These are phyloP conservation scores for Gremmenia infestans DNA, from an alignment of 2,329 filamentous ascomycete species.

Conservation along the genomic window DNA sequence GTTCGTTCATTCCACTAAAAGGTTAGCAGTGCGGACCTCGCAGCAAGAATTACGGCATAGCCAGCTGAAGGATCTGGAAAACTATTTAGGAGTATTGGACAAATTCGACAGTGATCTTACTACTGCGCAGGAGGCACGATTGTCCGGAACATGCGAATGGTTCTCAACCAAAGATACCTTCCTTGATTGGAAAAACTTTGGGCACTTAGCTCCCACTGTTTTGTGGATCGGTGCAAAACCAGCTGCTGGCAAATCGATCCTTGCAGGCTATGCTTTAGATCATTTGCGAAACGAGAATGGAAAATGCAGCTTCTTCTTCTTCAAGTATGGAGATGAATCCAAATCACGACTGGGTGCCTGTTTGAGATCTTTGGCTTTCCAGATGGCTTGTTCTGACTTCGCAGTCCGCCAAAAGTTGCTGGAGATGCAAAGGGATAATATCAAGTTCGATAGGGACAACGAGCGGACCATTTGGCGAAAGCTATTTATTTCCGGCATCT, in stretches of 20 bases:
- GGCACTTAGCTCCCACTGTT: constrained; percentile 1
- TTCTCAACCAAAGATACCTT: constrained; percentile 6
- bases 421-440: constrained; percentile 21
- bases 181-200: constrained; percentile 7
- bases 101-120: constrained; percentile 16
- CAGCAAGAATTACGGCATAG: constrained; percentile 9
- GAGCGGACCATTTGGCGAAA: constrained; percentile 31
- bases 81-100: constrained; percentile 17
- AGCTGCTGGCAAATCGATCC: constrained; percentile 25
- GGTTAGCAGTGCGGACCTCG: constrained; percentile 3
- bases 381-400: constrained; percentile 30
- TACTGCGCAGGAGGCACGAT: constrained; percentile 5
- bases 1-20: constrained; percentile 2
- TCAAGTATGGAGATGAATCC: constrained; percentile 18
- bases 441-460: constrained; percentile 26
- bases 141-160: constrained; percentile 24
- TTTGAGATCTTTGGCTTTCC: constrained; percentile 30
- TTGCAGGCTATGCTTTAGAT: constrained; percentile 14
- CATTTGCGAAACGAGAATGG: constrained; percentile 9
- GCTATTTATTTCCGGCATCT: constrained; percentile 30
- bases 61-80: constrained; percentile 5
- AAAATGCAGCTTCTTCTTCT: constrained; percentile 23
- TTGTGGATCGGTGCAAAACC: constrained; percentile 29
- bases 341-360: constrained; percentile 12
- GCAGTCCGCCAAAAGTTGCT: constrained; percentile 23